Percentiles rank a stretch among this genome's conserved stretches.
phyloP scores from a whole-genome alignment of 2,329 filamentous ascomycete genomes.

The Verticillium tricorpus region DNA sequence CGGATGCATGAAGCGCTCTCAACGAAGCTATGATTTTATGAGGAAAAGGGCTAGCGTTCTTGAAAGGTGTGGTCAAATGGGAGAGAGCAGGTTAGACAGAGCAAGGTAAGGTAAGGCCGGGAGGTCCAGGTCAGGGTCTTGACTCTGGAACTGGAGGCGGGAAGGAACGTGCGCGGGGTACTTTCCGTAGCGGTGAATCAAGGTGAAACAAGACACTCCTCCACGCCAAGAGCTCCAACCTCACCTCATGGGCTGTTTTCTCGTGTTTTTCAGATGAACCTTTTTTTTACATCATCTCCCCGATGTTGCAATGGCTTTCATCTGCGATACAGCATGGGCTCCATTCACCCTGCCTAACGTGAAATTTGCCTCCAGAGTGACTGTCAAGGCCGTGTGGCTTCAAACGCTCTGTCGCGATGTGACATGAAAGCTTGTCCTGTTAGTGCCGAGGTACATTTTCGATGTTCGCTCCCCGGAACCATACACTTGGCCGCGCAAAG shows the following conservation, averaged over 20 bases:
- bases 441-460: too few species aligned
- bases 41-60: background rate
- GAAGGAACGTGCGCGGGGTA: background rate
- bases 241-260: background rate
- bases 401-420: too few species aligned
- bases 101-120: too few species aligned
- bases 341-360: too few species aligned
- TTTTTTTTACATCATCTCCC: background rate
- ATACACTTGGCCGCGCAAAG: too few species aligned
- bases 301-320: too few species aligned
- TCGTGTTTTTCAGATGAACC: background rate
- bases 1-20: background rate
- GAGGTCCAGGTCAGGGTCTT: background rate
- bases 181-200: background rate
- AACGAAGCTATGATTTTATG: background rate
- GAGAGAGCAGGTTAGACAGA: background rate
- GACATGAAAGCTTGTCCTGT: too few species aligned
- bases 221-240: background rate
- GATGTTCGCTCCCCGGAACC: too few species aligned
- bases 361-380: too few species aligned
- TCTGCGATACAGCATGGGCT: too few species aligned
- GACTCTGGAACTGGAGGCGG: background rate
- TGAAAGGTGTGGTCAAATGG: background rate
- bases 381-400: too few species aligned
- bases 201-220: background rate